Conservation (phyloP, 2,329 filamentous ascomycete genomes). For the Penicillium occitanis region DNA sequence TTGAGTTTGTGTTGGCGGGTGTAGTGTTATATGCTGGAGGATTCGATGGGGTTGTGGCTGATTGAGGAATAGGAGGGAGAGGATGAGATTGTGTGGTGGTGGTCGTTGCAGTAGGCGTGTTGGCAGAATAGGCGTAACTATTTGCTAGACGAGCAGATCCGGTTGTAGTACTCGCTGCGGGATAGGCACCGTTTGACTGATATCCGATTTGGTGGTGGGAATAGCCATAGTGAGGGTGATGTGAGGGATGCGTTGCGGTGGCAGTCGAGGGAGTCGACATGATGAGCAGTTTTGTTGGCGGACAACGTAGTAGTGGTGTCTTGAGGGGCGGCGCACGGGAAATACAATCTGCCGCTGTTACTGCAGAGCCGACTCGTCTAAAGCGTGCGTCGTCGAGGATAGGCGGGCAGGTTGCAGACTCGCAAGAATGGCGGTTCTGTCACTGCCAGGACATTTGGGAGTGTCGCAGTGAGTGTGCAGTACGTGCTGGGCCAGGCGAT, state of each 20-base stretch:
- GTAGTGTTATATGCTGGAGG: slow-evolving; percentile 26
- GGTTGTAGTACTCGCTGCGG: slow-evolving; percentile 26
- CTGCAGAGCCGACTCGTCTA: slow-evolving; percentile 4
- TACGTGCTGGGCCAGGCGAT: neutral
- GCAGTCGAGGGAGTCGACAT: slow-evolving; percentile 84
- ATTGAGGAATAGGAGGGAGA: slow-evolving; percentile 38
- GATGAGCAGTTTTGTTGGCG: slow-evolving; percentile 26
- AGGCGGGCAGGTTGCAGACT: neutral
- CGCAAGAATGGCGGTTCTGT: slow-evolving; percentile 2
- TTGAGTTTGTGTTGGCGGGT: slow-evolving; percentile 35
- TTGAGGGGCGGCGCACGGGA: slow-evolving; percentile 12
- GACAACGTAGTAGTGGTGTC: neutral
- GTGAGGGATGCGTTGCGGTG: slow-evolving; percentile 69
- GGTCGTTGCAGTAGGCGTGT: slow-evolving; percentile 33
- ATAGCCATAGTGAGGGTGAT: slow-evolving; percentile 65
- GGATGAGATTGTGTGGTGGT: slow-evolving; percentile 28
- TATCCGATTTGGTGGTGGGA: slow-evolving; percentile 55
- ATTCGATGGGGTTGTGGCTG: slow-evolving; percentile 38
- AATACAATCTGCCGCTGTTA: slow-evolving; percentile 1
- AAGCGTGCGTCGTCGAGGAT: neutral
- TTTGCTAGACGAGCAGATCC: slow-evolving; percentile 48
- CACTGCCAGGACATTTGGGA: slow-evolving; percentile 30
- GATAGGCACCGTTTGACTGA: slow-evolving; percentile 56
- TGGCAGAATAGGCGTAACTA: slow-evolving; percentile 44
- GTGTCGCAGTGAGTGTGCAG: slow-evolving; percentile 22